Evolutionary conservation across 2,329 filamentous ascomycete genomes (phyloP).

Genomic region (Domatiomyces globalis): DNA sequence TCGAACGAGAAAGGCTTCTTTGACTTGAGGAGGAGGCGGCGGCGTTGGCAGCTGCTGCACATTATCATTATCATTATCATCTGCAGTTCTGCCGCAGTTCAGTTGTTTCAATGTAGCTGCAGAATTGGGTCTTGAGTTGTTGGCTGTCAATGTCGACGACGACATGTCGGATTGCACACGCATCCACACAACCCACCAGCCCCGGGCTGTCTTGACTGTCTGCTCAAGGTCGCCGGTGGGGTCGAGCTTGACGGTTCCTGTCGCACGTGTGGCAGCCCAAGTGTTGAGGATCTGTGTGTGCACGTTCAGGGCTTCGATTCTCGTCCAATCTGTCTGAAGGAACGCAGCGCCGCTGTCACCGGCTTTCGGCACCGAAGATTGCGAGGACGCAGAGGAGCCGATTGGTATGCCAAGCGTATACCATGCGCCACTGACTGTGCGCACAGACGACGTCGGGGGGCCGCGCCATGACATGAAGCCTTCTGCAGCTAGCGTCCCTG

Average conservation of each 20-base stretch:
- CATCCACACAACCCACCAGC: conserved; percentile 56
- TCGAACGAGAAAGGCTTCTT: conserved; percentile 32
- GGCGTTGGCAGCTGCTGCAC: neutral
- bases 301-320: conserved; percentile 47
- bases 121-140: conserved; percentile 3
- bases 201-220: conserved; percentile 48
- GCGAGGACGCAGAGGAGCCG: conserved; percentile 10
- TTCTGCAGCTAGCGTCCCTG: conserved; percentile 24
- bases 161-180: conserved; percentile 19
- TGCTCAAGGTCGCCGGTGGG: conserved; percentile 38
- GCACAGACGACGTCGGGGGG: neutral
- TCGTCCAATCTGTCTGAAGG: conserved; percentile 15
- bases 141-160: conserved; percentile 5
- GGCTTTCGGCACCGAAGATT: neutral
- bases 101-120: conserved; percentile 2
- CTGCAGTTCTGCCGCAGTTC: neutral
- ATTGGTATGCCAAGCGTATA: conserved; percentile 4
- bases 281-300: conserved; percentile 47
- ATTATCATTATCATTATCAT: neutral
- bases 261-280: conserved; percentile 35
- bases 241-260: neutral
- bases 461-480: conserved; percentile 6
- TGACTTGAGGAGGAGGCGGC: conserved; percentile 7
- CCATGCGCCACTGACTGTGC: conserved; percentile 9
- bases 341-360: neutral